Base-by-base conservation (phyloP, 768 basidiomycete species). In the Tulasnella sp. region DNA sequence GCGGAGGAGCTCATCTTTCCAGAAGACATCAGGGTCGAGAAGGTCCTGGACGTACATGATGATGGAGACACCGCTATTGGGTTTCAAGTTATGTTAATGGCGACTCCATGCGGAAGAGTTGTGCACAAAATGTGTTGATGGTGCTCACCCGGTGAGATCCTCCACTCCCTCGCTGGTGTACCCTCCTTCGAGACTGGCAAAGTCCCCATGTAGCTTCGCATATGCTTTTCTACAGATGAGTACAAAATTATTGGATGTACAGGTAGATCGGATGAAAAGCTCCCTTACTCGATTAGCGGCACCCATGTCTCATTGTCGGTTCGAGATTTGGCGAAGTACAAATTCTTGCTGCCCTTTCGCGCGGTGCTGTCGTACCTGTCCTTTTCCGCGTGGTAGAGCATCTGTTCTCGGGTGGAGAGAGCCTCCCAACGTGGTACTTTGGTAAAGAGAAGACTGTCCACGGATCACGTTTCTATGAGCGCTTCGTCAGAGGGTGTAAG, bases 241-340 rank as follows among this genome's bases (percentile, higher is more conserved):
- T 15, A 7, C 34, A 38, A 38, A 15, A 7, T 5, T 7, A 38
- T 38, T 38, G 15, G 34, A 38, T 7, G n/a, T n/a, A n/a, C n/a
- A n/a, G n/a, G n/a, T n/a, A n/a, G n/a, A n/a, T n/a, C n/a, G n/a
- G n/a, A n/a, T n/a, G n/a, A n/a, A n/a, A n/a, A n/a, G n/a, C n/a
- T n/a, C n/a, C 79, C 80, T 63, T 82, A 81, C 65, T 81, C 80
- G 17, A 81, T 70, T 1, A 82, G 67, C 1, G 80, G 76, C 0
- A 80, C 77, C 80, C 80, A 81, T 0, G 78, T 80, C 56, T 81
- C 80, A 34, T 75, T 51, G 70, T 72, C 4, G 3, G 73, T 73
- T 3, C 70, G 73, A 2, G 77, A 77, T 21, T 60, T 56, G 3
- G 80, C 77, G 67, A 80, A 82, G 58, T 75, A 76, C 30, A 81